Evolutionary conservation across 2,329 filamentous ascomycete genomes (phyloP).

Genomic region (Fusarium nematophilum): DNA sequence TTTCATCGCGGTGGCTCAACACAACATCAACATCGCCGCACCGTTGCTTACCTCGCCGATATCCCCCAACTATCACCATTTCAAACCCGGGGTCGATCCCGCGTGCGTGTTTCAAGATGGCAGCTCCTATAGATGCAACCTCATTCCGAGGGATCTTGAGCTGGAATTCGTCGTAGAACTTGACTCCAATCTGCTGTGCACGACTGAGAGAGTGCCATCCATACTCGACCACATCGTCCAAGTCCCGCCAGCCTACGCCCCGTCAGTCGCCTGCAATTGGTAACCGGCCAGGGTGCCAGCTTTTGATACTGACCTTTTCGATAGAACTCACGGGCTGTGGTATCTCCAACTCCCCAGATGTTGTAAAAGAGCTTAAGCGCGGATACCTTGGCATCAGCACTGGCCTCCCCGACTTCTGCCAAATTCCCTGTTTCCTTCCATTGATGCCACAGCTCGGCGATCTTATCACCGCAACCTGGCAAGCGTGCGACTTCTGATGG

Average conservation of each 20-base stretch:
- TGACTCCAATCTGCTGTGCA: slow-evolving; percentile 92
- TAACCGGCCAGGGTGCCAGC: background rate
- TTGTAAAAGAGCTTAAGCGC: slow-evolving; percentile 78
- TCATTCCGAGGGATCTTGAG: slow-evolving; percentile 77
- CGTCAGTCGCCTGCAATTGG: slow-evolving; percentile 4
- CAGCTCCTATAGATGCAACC: slow-evolving; percentile 74
- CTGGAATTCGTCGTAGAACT: slow-evolving; percentile 90
- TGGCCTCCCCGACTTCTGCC: slow-evolving; percentile 71
- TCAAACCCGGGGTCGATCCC: slow-evolving; percentile 66
- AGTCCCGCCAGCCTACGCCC: slow-evolving; percentile 75
- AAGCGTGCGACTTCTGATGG: slow-evolving; percentile 64
- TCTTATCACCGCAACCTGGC: slow-evolving; percentile 85
- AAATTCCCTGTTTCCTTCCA: slow-evolving; percentile 73
- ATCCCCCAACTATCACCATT: slow-evolving; percentile 79
- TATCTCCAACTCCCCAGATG: slow-evolving; percentile 92
- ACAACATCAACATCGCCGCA: slow-evolving; percentile 89
- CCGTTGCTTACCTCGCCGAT: slow-evolving; percentile 78
- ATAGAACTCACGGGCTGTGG: slow-evolving; percentile 85
- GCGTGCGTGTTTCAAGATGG: slow-evolving; percentile 75
- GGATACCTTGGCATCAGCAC: slow-evolving; percentile 71
- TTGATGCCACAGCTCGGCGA: slow-evolving; percentile 81
- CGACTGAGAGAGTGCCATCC: slow-evolving; percentile 81
- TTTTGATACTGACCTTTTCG: slow-evolving; percentile 59
- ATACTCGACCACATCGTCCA: slow-evolving; percentile 87
- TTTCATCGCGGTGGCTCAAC: slow-evolving; percentile 80